Evolutionary conservation across 2,329 filamentous ascomycete genomes (phyloP), one percentile per base, ranked within the genome.

Genomic region (Didymella exigua): DNA sequence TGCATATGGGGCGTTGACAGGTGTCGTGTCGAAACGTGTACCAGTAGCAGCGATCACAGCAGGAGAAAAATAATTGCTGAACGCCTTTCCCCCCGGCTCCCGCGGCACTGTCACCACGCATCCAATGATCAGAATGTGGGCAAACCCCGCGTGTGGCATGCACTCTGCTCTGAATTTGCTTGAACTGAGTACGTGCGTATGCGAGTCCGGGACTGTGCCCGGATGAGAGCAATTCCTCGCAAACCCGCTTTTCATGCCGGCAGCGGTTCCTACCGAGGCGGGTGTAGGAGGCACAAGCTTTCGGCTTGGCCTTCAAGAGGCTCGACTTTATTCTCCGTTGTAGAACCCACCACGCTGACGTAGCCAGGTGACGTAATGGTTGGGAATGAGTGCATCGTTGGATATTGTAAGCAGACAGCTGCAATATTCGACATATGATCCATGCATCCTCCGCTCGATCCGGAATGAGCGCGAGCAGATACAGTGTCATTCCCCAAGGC

Each of bases 21-120:
- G 16, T 47, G 43, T 27, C 43, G 24, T 24, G 19, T 26, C 18
- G 41, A 21, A 42, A 55, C 52, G 52, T 55, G 52, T 55, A 55
- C 52, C 52, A 55, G 41, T 55, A 42, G 19, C 13, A 47, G 5
- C 30, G 23, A 13, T 21, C 29, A 16, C 23, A 13, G 13, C 23
- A 19, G 34, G 3, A 14, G 18, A n/a, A 8, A 23, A 10, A 24
- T 29, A 8, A 29, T 37, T 27, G 21, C 46, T 10, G 19, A 24
- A 9, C 13, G n/a, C n/a, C n/a, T n/a, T 24, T 38, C 21, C 21
- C 24, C 21, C 36, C 13, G 21, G 21, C 14, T 37, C 21, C 19
- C 5, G 21, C 36, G 36, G 36, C 21, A 38, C 10, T 10, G 23
- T 19, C 14, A 4, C 19, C 13, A 19, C 36, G 21, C 36, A 38